Base-by-base conservation (phyloP, 345 rosid genomes). In the Salix viminalis region DNA sequence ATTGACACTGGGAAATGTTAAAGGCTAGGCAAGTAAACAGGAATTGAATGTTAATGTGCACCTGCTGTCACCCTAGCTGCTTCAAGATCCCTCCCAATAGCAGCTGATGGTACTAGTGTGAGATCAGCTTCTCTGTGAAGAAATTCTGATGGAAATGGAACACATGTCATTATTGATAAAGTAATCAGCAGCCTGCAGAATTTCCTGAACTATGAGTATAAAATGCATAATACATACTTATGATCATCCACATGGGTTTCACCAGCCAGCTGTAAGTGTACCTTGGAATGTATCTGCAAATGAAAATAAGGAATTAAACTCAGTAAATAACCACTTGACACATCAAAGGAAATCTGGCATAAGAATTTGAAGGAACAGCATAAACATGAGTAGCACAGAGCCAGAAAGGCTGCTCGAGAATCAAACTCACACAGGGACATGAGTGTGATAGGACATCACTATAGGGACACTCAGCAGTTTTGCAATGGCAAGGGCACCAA, bases 111-210 rank as follows among this genome's bases (percentile, higher is more conserved):
- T 76, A 96, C 99, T 81, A 96, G 81, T 4, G 98, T 96, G 56
- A 96, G 97, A 86, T 93, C 99, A 74, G 99, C 98, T 46, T 97
- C 99, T 83, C 92, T 87, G 73, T 96, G 99, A 85, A 96, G 99
- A 82, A 96, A 96, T 83, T 93, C 99, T 96, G 86, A 76, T 54
- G 69, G 68, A 69, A 74, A 34, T 65, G 75, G 56, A 71, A 46
- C 48, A 32, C n/a, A 18, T 12, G 58, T 44, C 64, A 42, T 36
- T 61, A 73, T 77, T 21, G 42, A 65, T 78, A 46, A 36, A 28
- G n/a, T 70, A 48, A 77, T 19, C 16, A 30, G 23, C 76, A 73
- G 73, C 39, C 60, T 26, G 13, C 5, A 32, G 48, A 67, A 39
- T 6, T 5, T 26, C 39, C 23, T 39, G 34, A 52, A 36, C 48